Base-by-base conservation (phyloP, 1,284 basidiomycete genomes). In the Abortiporus biennis region DNA sequence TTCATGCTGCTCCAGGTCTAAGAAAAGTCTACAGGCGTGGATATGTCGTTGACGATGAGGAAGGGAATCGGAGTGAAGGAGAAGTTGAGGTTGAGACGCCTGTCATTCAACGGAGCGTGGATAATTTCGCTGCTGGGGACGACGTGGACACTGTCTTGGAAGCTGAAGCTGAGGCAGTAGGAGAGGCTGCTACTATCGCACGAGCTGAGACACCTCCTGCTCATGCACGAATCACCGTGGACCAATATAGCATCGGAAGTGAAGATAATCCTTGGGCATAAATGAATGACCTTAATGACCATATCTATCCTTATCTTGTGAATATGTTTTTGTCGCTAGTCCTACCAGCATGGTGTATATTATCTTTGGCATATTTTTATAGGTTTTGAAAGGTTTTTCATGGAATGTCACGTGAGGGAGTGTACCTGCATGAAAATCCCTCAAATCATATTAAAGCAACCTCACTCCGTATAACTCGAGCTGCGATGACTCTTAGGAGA, bases 251-350 rank as follows among this genome's bases (percentile, higher is more conserved):
- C 48, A 52, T 62, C 21, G 57, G 62, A 35, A 61, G 60, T 36
- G 64, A 70, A 20, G 67, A 74, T 48, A 78, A 80, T 55, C 77
- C 77, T 11, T 79, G 76, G 76, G 72, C 68, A 40, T 75, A 47
- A 49, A 13, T 25, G 22, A 20, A 20, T n/a, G n/a, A n/a, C n/a
- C n/a, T n/a, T n/a, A n/a, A n/a, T n/a, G n/a, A n/a, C n/a, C n/a
- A n/a, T n/a, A n/a, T n/a, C n/a, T n/a, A n/a, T n/a, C n/a, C n/a
- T n/a, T n/a, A n/a, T n/a, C n/a, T n/a, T n/a, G n/a, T n/a, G n/a
- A n/a, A n/a, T n/a, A n/a, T n/a, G n/a, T n/a, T n/a, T n/a, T n/a
- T n/a, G n/a, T n/a, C n/a, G n/a, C n/a, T n/a, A n/a, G n/a, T n/a
- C n/a, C n/a, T n/a, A n/a, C n/a, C n/a, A n/a, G n/a, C n/a, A n/a